Evolutionary conservation across 2,329 filamentous ascomycete species (phyloP).

Genomic region (Aspergillus flavus): DNA sequence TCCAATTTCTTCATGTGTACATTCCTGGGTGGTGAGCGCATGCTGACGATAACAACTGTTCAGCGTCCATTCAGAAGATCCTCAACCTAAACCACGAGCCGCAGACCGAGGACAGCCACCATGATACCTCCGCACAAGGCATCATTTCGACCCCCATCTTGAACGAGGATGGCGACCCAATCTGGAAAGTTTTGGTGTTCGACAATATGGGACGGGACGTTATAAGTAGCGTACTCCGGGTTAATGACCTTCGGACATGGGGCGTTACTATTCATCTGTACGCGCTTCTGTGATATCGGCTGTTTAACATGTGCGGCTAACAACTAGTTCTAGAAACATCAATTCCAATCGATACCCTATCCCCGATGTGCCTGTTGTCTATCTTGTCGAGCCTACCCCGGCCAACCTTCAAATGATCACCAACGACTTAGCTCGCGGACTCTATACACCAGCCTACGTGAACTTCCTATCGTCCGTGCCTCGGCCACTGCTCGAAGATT

Average conservation of each 20-base stretch:
- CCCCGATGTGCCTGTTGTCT: constrained; percentile 93
- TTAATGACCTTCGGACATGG: constrained; percentile 88
- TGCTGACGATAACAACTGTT: constrained; percentile 5
- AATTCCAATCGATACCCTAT: constrained; percentile 82
- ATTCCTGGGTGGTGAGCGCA: not conserved
- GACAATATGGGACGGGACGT: constrained; percentile 91
- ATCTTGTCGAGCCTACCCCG: constrained; percentile 86
- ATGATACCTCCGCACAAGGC: constrained; percentile 65
- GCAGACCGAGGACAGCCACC: constrained; percentile 58
- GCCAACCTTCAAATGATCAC: constrained; percentile 83
- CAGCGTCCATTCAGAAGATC: constrained; percentile 91
- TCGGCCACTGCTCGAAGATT: constrained; percentile 87
- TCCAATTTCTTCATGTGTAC: constrained; percentile 6
- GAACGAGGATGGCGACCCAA: constrained; percentile 83
- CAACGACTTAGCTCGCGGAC: constrained; percentile 77
- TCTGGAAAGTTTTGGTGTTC: constrained; percentile 98
- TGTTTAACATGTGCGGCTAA: constrained; percentile 26
- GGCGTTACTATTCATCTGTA: constrained; percentile 97
- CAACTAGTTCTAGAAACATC: constrained; percentile 64
- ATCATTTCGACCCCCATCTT: constrained; percentile 75
- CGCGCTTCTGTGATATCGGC: constrained; percentile 24
- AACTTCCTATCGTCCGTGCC: constrained; percentile 96
- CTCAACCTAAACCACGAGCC: constrained; percentile 85
- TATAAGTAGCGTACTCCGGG: constrained; percentile 91
- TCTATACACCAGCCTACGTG: constrained; percentile 93